phyloP scores from a whole-genome alignment of 1,284 basidiomycete genomes.

The Rhodotorula sp. region DNA sequence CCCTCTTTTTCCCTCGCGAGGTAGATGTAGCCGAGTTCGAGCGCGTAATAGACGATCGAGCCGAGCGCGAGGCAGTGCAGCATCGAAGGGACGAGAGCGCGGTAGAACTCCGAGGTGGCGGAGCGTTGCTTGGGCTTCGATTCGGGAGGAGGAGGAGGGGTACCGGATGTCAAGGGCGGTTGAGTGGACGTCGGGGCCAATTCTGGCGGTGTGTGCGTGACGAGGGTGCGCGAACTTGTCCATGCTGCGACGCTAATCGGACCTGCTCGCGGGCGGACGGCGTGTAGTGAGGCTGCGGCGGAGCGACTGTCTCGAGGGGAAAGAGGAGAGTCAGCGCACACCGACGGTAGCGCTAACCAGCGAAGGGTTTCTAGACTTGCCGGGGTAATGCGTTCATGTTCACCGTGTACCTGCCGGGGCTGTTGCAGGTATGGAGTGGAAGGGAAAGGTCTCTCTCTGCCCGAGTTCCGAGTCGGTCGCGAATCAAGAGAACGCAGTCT shows the following conservation, averaged over 20 bases:
- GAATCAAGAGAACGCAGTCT: too few relatives aligned
- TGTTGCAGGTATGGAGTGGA: too few relatives aligned
- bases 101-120: conserved; percentile 33
- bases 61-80: conserved; percentile 38
- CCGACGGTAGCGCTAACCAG: too few relatives aligned
- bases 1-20: conserved; percentile 29
- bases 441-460: too few relatives aligned
- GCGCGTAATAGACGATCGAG: conserved; percentile 37
- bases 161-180: neutral
- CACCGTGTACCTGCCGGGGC: too few relatives aligned
- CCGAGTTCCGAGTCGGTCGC: too few relatives aligned
- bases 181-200: neutral
- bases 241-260: neutral
- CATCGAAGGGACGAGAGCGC: conserved; percentile 37
- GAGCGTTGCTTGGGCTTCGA: neutral
- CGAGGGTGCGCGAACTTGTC: neutral
- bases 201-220: neutral
- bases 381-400: too few relatives aligned
- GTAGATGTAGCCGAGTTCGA: conserved; percentile 25
- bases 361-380: too few relatives aligned
- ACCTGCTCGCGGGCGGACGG: neutral
- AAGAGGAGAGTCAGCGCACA: neutral
- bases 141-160: neutral
- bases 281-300: neutral
- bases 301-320: neutral